A percentile compares a stretch with the other conserved stretches of the same genome.
These are phyloP conservation scores for Bidens hawaiensis DNA, from an alignment of 140 eudicot genomes.

Conservation along the genomic window DNA sequence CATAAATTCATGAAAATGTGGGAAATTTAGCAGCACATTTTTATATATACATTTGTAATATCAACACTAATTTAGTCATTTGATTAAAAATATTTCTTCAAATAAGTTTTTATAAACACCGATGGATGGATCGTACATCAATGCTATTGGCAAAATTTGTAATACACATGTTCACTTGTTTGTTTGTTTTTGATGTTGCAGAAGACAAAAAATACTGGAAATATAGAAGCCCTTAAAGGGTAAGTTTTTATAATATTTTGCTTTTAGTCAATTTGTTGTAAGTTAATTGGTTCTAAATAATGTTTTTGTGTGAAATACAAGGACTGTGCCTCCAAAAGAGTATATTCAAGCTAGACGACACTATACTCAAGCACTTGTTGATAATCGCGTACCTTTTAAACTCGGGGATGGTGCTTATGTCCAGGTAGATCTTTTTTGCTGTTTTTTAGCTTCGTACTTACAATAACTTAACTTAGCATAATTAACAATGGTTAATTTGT, in stretches of 20 bases:
- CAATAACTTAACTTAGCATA: background rate
- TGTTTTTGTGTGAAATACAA: background rate
- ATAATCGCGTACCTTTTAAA: conserved; percentile 26
- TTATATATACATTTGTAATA: too few relatives aligned
- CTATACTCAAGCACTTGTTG: conserved; percentile 34
- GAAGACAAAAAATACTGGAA: background rate
- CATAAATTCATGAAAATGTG: too few relatives aligned
- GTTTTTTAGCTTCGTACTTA: background rate
- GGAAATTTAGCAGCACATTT: too few relatives aligned
- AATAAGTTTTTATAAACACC: too few relatives aligned
- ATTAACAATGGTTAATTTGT: background rate
- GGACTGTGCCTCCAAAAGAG: conserved; percentile 15
- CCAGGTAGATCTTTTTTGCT: conserved; percentile 6
- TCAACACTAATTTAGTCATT: too few relatives aligned
- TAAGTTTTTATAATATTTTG: background rate
- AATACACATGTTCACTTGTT: too few relatives aligned
- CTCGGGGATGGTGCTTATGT: conserved; percentile 49
- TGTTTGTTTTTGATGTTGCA: conserved; percentile 2
- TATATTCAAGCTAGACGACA: conserved; percentile 37
- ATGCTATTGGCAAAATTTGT: too few relatives aligned
- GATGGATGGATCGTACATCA: too few relatives aligned
- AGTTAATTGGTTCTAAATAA: background rate
- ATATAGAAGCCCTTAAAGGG: conserved; percentile 12
- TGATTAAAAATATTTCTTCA: too few relatives aligned
- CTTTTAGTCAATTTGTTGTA: background rate